Evolutionary conservation across 805 yeast genomes (phyloP), one percentile per base, ranked within the genome.

Genomic region (Cyberlindnera mycetangii): DNA sequence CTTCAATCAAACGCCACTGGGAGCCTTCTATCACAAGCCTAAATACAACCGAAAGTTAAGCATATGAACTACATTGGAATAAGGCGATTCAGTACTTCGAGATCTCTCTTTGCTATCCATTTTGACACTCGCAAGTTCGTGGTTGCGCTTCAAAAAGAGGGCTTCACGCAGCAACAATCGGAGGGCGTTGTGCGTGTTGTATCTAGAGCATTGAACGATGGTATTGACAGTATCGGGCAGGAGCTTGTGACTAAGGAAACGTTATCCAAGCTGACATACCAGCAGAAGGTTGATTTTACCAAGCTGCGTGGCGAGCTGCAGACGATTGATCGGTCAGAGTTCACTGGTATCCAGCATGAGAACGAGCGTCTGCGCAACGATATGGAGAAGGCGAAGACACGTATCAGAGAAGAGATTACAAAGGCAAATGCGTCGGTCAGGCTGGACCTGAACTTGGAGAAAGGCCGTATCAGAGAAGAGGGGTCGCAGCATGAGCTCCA

Each of bases 201-300:
- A 49, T 72, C 83, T 32, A 72, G 75, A 37, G 89, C 96, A 0
- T 76, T 92, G 22, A 81, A 82, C 55, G 93, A 88, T 51, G 93
- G 96, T 5, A 80, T 89, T 24, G 75, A 76, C 18, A 79, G 84
- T 44, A 81, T 89, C 20, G 81, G 90, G 9, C 73, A 82, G 31
- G 85, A 85, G 58, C 68, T 92, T 45, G 95, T 92, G n/a, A 79
- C 89, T 20, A 83, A 89, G 55, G 97, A 89, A 55, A 81, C 83
- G 35, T 74, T 92, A 36, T 81, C 87, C 24, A 81, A 89, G 53
- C 77, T 89, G 59, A 85, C 96, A 4, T 93, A 93, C 64, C 96
- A 92, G 62, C 98, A 93, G 58, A 88, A 92, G 56, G 97, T 93
- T 25, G 98, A 93, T 61, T 92, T 93, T 72, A 93, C 97, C 31